Evolutionary conservation across 805 yeast species (phyloP), one percentile per base, ranked within the genome.

Genomic region (Teunomyces panamensis): DNA sequence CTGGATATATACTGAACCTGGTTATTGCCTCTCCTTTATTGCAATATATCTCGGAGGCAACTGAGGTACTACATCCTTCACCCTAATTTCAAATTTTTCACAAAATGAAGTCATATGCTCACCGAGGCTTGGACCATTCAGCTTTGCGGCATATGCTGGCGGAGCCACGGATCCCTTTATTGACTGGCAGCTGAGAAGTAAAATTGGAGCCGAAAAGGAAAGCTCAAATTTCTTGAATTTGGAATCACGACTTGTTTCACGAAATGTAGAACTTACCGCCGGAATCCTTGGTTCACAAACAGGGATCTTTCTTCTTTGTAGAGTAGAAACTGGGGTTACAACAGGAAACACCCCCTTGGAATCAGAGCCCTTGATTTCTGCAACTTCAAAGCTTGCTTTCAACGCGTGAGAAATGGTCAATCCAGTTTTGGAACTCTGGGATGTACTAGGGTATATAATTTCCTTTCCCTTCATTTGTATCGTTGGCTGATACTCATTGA

Each of bases 131-230:
- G 36, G 45, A 24, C 29, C 30, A 26, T 24, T 5, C 11, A 17
- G 9, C 9, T 33, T 11, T 9, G 14, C 26, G 13, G 46, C 9
- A 14, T 55, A 55, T 5, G 30, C 27, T 3, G 59, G 59, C 8
- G 56, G 56, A 9, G 50, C 47, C 10, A 27, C 41, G 7, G 51
- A 46, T 7, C 51, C 56, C n/a, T 49, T 34, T 4, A 41, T 28
- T 6, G 59, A 48, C 30, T 46, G 50, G 9, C 46, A 39, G 20
- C 49, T 42, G 27, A 55, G 44, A 13, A 55, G 39, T 5, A 39
- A 30, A 16, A 55, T 45, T 9, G 59, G 55, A 9, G 51, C 28
- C 13, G 56, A 33, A 36, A 52, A 51, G 4, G 57, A 49, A 14
- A 55, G 44, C 26, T 55, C 57, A 4, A 50, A 52, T 37, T 39